Evolutionary conservation across 2,329 filamentous ascomycete species (phyloP).

Genomic region (Trichoderma sp.): DNA sequence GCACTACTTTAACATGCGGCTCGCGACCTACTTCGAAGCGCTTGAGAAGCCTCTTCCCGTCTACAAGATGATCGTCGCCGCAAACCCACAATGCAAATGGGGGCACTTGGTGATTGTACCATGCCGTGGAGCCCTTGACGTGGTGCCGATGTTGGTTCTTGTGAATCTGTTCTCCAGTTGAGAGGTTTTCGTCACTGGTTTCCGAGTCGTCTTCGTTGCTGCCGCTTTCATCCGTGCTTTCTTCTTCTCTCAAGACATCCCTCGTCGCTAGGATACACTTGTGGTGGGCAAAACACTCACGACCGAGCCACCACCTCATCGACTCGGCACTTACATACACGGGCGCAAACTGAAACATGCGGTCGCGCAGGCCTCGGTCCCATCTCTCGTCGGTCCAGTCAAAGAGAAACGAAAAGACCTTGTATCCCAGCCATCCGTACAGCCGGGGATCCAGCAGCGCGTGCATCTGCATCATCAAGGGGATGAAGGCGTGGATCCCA

Average conservation of each 20-base stretch:
- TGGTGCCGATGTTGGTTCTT: constrained; percentile 23
- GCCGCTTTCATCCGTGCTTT: constrained; percentile 47
- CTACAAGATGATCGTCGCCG: constrained; percentile 79
- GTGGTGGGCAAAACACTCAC: constrained; percentile 74
- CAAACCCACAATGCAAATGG: constrained; percentile 88
- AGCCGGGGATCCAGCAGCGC: constrained; percentile 58
- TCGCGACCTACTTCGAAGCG: constrained; percentile 76
- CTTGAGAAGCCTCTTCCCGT: constrained; percentile 70
- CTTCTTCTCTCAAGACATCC: constrained; percentile 63
- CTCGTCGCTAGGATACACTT: constrained; percentile 82
- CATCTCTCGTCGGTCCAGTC: constrained; percentile 81
- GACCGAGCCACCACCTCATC: constrained; percentile 94
- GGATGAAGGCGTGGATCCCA: constrained; percentile 90
- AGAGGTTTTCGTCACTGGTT: background rate
- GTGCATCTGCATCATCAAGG: constrained; percentile 88
- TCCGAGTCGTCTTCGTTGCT: constrained; percentile 20
- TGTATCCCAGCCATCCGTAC: constrained; percentile 82
- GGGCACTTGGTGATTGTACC: constrained; percentile 78
- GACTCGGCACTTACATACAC: constrained; percentile 86
- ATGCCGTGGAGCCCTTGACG: constrained; percentile 58
- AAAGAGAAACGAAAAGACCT: constrained; percentile 86
- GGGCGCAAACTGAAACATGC: constrained; percentile 89
- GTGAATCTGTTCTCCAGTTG: background rate
- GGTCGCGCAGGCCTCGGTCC: constrained; percentile 74
- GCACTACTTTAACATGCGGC: constrained; percentile 75